phyloP scores from a whole-genome alignment of 345 rosid species.

The Linum trigynum region DNA sequence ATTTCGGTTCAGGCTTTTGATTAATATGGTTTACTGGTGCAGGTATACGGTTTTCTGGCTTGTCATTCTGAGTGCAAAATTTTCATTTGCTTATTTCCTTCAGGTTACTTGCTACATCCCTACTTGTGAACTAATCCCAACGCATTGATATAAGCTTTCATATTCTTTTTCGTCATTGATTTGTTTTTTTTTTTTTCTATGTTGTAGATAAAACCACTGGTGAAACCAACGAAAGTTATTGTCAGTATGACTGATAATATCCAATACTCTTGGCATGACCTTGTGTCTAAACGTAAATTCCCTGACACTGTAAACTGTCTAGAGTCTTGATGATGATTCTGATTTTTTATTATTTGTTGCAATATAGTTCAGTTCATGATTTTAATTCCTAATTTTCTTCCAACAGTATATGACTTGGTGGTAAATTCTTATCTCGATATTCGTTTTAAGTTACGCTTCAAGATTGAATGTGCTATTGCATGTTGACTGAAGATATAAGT shows the following conservation, averaged over 20 bases:
- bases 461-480: background rate
- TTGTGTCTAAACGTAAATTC: constrained; percentile 68
- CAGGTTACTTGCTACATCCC: constrained; percentile 37
- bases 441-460: no score
- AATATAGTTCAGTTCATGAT: no score
- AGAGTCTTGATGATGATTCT: background rate
- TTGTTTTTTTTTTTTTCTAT: constrained; percentile 3
- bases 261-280: constrained; percentile 91
- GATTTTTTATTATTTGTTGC: no score
- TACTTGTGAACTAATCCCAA: background rate
- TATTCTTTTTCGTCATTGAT: background rate
- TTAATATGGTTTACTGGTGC: constrained; percentile 18
- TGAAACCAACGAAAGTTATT: constrained; percentile 58
- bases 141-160: background rate
- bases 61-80: constrained; percentile 64
- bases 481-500: background rate
- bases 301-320: background rate
- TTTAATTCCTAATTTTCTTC: no score
- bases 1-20: background rate
- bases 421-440: no score
- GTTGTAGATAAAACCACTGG: constrained; percentile 79
- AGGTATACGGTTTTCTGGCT: constrained; percentile 95
- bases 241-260: constrained; percentile 36
- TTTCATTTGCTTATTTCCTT: constrained; percentile 85
- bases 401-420: no score